Percentiles rank a stretch among this genome's conserved stretches.
Evolutionary conservation across 768 basidiomycete species (phyloP).

Genomic region (Boletus tylopilopsis): DNA sequence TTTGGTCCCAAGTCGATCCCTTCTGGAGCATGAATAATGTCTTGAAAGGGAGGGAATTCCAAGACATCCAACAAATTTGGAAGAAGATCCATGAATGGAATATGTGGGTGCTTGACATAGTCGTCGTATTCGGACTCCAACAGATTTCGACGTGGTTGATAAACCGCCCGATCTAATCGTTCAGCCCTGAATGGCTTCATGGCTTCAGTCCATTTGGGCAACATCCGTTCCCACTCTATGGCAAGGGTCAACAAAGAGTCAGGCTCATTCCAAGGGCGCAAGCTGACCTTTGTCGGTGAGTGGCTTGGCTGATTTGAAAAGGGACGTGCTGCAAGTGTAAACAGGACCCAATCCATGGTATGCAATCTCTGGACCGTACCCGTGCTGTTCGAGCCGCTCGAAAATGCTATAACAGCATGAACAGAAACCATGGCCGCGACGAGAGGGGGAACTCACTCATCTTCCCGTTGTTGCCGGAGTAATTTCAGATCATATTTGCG

Average conservation of each 20-base stretch:
- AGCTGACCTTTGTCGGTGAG: slow-evolving; percentile 8
- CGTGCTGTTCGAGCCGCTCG: slow-evolving; percentile 2
- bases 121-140: neutral
- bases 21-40: slow-evolving; percentile 1
- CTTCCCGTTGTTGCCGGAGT: neutral
- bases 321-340: neutral
- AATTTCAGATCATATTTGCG: neutral
- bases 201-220: neutral
- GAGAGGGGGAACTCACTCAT: neutral
- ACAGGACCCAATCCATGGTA: neutral
- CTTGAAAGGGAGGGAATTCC: neutral
- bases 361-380: slow-evolving; percentile 4
- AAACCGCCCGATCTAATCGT: neutral
- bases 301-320: slow-evolving; percentile 7
- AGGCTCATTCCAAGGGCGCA: neutral
- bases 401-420: slow-evolving; percentile 5
- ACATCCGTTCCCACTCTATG: slow-evolving; percentile 1
- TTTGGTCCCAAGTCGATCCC: neutral
- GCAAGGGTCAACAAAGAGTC: neutral
- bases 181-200: neutral
- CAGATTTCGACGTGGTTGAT: neutral
- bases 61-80: neutral
- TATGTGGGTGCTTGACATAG: neutral
- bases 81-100: neutral
- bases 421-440: neutral